phyloP scores from a whole-genome alignment of 2,329 filamentous ascomycete genomes.

The Aspergillus texensis region DNA sequence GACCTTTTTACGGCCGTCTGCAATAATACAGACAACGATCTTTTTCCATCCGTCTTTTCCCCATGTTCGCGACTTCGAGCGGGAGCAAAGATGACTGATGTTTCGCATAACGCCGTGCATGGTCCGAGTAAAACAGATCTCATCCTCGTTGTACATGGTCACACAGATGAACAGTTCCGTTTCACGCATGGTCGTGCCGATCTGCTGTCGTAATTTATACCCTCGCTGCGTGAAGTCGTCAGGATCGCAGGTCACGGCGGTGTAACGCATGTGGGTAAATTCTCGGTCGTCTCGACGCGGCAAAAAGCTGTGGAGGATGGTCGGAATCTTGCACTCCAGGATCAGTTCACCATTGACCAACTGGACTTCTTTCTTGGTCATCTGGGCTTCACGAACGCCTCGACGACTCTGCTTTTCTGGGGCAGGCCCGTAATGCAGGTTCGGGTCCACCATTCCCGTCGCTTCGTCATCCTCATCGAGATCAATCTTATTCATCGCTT shows the following conservation, averaged over 20 bases:
- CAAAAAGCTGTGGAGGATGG: conserved; percentile 95
- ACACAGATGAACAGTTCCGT: conserved; percentile 96
- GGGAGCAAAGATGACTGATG: conserved; percentile 92
- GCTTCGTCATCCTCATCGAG: conserved; percentile 48
- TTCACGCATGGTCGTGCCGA: conserved; percentile 79
- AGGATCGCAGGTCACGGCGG: conserved; percentile 95
- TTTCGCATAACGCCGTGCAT: conserved; percentile 99
- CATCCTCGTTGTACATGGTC: conserved; percentile 99
- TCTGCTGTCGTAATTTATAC: conserved; percentile 90
- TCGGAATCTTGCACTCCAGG: conserved; percentile 98
- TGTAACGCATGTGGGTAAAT: conserved; percentile 99
- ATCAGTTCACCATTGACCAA: conserved; percentile 98
- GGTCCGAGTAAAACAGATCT: conserved; percentile 92
- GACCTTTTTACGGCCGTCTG: conserved; percentile 90
- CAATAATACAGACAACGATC: conserved; percentile 96
- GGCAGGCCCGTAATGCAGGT: conserved; percentile 77
- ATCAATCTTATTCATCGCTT: conserved; percentile 44
- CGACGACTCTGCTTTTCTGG: conserved; percentile 84
- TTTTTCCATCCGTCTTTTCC: conserved; percentile 98
- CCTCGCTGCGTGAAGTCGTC: conserved; percentile 88
- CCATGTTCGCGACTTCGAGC: conserved; percentile 92
- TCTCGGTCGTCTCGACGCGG: conserved; percentile 90
- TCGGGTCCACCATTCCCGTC: conserved; percentile 62
- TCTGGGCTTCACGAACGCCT: conserved; percentile 83
- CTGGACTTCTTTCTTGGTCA: conserved; percentile 90